Percentiles rank a stretch among this genome's conserved stretches.
Evolutionary conservation across 371 early-diverging fungal species (phyloP).

Genomic region (Caulochytrium protostelioides): DNA sequence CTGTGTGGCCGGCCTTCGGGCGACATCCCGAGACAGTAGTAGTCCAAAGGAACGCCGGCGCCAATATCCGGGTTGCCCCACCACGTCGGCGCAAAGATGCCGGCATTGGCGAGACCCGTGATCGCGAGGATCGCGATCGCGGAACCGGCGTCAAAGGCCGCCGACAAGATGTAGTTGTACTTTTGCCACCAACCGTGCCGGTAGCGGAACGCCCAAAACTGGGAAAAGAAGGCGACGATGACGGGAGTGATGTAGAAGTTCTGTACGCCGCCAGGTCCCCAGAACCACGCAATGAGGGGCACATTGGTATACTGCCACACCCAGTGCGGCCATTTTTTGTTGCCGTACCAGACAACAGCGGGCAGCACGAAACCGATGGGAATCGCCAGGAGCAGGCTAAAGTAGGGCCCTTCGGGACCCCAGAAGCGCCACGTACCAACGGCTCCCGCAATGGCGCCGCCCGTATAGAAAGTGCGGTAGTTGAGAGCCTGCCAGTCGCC

Average conservation of each 20-base stretch:
- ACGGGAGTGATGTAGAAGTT: slow-evolving; percentile 4
- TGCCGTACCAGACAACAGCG: slow-evolving; percentile 17
- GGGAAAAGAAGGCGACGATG: slow-evolving; percentile 27
- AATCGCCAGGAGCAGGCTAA: slow-evolving; percentile 21
- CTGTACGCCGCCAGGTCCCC: slow-evolving; percentile 1
- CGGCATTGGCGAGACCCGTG: too few species aligned
- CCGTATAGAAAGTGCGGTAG: slow-evolving; percentile 23
- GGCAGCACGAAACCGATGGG: slow-evolving; percentile 25
- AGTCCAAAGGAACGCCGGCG: too few species aligned
- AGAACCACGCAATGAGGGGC: slow-evolving; percentile 9
- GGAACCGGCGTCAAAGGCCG: slow-evolving; percentile 48
- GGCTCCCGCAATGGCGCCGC: slow-evolving; percentile 39
- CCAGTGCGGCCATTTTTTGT: slow-evolving; percentile 15
- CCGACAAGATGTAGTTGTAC: slow-evolving; percentile 50
- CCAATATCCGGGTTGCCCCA: too few species aligned
- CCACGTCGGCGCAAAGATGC: too few species aligned
- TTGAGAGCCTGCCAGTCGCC: slow-evolving; percentile 6
- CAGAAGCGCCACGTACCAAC: slow-evolving; percentile 28
- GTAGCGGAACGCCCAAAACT: slow-evolving; percentile 31
- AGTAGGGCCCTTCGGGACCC: slow-evolving; percentile 19
- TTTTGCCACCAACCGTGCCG: slow-evolving; percentile 38
- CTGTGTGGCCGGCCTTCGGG: too few species aligned
- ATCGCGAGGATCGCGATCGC: slow-evolving; percentile 28
- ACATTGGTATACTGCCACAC: slow-evolving; percentile 15
- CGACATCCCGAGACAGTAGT: too few species aligned